phyloP scores from a whole-genome alignment of 177 flowering plant species.

The Telopea speciosissima region DNA sequence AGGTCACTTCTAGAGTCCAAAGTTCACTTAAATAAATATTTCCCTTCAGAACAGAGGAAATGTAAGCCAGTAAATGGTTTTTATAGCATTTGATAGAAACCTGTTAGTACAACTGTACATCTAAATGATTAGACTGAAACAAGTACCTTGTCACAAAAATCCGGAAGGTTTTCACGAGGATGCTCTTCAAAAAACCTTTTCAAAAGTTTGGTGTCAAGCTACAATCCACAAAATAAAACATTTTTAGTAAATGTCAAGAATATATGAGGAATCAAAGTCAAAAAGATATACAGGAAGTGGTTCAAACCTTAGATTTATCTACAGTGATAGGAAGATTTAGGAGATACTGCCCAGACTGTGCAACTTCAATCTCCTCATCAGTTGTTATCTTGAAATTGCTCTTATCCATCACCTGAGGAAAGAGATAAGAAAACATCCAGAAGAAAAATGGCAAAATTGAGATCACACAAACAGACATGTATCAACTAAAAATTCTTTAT shows the following conservation, averaged over 20 bases:
- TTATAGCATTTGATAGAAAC: too few species aligned
- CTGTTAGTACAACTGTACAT: too few species aligned
- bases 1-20: background rate
- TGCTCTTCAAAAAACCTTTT: constrained; percentile 65
- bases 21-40: background rate
- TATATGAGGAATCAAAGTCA: background rate
- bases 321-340: constrained; percentile 89
- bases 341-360: constrained; percentile 87
- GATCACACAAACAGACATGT: too few species aligned
- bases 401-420: constrained; percentile 76
- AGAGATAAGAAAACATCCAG: background rate
- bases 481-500: background rate
- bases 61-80: background rate
- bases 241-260: background rate
- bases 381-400: constrained; percentile 86
- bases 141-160: constrained; percentile 86
- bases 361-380: constrained; percentile 82
- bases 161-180: constrained; percentile 65
- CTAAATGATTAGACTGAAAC: background rate
- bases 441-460: background rate
- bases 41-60: background rate
- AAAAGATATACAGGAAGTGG: background rate
- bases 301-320: constrained; percentile 82
- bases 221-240: constrained; percentile 18
- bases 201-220: constrained; percentile 84